Percentiles rank a stretch among this genome's conserved stretches.
phyloP scores from a whole-genome alignment of 2,329 filamentous ascomycete genomes.

The Talaromyces funiculosus region DNA sequence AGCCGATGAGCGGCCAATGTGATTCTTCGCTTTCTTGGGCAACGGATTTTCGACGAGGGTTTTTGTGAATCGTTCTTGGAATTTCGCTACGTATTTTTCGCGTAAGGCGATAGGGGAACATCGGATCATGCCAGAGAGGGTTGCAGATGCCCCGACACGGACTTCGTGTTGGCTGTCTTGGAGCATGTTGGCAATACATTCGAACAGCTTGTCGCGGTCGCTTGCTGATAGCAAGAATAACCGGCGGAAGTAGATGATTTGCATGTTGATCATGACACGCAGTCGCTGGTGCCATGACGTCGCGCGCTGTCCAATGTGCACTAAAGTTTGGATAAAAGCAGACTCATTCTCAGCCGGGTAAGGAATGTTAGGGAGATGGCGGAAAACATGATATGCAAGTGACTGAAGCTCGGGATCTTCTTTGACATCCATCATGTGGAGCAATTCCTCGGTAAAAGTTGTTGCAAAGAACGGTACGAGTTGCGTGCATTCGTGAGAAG shows the following conservation, averaged over 20 bases:
- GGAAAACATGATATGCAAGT: constrained; percentile 92
- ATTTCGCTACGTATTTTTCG: constrained; percentile 65
- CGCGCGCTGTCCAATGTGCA: constrained; percentile 78
- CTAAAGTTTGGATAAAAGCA: constrained; percentile 76
- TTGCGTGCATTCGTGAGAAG: constrained; percentile 87
- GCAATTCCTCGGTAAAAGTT: constrained; percentile 80
- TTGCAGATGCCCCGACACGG: constrained; percentile 83
- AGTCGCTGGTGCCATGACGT: constrained; percentile 93
- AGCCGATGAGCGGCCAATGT: constrained; percentile 36
- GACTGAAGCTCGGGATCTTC: constrained; percentile 94
- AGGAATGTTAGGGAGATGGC: constrained; percentile 90
- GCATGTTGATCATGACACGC: constrained; percentile 93
- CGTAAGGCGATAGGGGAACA: constrained; percentile 82
- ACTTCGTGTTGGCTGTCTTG: constrained; percentile 89
- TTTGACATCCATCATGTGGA: constrained; percentile 99
- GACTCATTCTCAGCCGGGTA: constrained; percentile 81
- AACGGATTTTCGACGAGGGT: constrained; percentile 79
- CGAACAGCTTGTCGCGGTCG: constrained; percentile 76
- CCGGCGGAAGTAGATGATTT: constrained; percentile 95
- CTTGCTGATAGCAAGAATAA: constrained; percentile 74
- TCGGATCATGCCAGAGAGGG: constrained; percentile 93
- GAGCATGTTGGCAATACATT: constrained; percentile 93
- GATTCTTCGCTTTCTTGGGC: constrained; percentile 57
- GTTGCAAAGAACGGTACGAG: constrained; percentile 87
- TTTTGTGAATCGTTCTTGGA: constrained; percentile 73